Percentiles rank a stretch among this genome's conserved stretches.
phyloP scores from a whole-genome alignment of 805 yeast genomes.

The Metschnikowia rubicola region DNA sequence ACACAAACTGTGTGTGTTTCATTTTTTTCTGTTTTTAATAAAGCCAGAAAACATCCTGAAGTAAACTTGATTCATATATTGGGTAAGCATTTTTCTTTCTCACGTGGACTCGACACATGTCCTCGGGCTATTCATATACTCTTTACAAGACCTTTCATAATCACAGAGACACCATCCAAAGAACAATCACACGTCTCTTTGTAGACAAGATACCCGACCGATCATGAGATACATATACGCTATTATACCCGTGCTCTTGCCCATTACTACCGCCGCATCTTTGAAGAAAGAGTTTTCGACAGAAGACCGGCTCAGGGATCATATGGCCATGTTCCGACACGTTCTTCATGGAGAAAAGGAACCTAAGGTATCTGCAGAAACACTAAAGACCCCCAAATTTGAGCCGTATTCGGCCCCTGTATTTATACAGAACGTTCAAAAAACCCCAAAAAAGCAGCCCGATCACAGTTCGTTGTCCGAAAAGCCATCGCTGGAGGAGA shows the following conservation, averaged over 20 bases:
- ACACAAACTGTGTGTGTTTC: neutral
- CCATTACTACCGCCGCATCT: neutral
- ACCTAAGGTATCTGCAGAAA: neutral
- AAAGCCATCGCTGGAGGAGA: neutral
- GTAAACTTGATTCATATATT: too few species aligned
- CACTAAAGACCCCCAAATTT: neutral
- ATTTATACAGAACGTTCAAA: too few species aligned
- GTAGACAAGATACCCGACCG: neutral
- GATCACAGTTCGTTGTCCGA: neutral
- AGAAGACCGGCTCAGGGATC: conserved; percentile 3
- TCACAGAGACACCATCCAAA: neutral
- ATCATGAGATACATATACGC: neutral
- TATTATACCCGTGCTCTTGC: neutral
- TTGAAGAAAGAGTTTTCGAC: neutral
- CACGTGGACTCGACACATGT: too few species aligned
- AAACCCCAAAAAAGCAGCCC: neutral
- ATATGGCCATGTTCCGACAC: conserved; percentile 4
- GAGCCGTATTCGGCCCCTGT: neutral
- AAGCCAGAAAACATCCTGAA: too few species aligned
- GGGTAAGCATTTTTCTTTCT: too few species aligned
- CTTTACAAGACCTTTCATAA: neutral
- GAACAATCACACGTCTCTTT: neutral
- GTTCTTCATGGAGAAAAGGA: conserved; percentile 1
- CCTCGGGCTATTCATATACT: too few species aligned
- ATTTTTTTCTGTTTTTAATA: too few species aligned